phyloP scores from a whole-genome alignment of 2,329 filamentous ascomycete genomes.

The Fusarium sp. region DNA sequence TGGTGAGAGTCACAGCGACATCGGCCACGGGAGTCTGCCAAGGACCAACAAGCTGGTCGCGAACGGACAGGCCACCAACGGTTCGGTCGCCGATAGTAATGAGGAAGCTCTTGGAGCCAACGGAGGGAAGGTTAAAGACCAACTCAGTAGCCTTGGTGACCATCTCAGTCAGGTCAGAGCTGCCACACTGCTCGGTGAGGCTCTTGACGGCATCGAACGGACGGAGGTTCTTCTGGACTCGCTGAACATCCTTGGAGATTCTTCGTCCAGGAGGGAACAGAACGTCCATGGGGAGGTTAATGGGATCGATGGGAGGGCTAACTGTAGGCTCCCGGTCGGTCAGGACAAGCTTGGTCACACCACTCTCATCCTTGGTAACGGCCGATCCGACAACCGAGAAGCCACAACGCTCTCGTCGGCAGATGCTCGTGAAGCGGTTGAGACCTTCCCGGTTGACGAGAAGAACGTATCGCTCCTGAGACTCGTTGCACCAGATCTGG shows the following conservation, averaged over 20 bases:
- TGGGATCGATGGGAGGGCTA: constrained; percentile 74
- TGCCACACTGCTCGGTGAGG: constrained; percentile 73
- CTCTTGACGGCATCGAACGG: constrained; percentile 77
- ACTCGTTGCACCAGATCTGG: constrained; percentile 96
- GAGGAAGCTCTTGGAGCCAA: constrained; percentile 96
- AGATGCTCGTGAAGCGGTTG: constrained; percentile 78
- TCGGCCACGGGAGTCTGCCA: constrained; percentile 97
- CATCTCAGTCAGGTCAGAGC: constrained; percentile 53
- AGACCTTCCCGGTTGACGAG: constrained; percentile 85
- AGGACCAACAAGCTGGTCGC: constrained; percentile 95
- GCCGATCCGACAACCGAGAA: constrained; percentile 92
- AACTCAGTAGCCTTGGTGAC: constrained; percentile 75
- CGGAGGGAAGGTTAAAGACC: constrained; percentile 86
- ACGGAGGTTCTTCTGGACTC: constrained; percentile 65
- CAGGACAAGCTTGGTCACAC: constrained; percentile 80
- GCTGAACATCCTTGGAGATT: constrained; percentile 44
- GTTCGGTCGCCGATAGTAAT: constrained; percentile 96
- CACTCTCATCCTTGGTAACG: constrained; percentile 68
- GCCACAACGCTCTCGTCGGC: constrained; percentile 86
- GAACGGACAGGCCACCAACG: constrained; percentile 87
- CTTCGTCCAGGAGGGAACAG: constrained; percentile 78
- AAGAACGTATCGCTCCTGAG: constrained; percentile 95
- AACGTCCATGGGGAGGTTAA: constrained; percentile 89
- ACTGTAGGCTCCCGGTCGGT: constrained; percentile 83
- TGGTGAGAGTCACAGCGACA: constrained; percentile 90